Base-by-base conservation (phyloP, 495 filamentous ascomycete species). In the Letharia lupina region DNA sequence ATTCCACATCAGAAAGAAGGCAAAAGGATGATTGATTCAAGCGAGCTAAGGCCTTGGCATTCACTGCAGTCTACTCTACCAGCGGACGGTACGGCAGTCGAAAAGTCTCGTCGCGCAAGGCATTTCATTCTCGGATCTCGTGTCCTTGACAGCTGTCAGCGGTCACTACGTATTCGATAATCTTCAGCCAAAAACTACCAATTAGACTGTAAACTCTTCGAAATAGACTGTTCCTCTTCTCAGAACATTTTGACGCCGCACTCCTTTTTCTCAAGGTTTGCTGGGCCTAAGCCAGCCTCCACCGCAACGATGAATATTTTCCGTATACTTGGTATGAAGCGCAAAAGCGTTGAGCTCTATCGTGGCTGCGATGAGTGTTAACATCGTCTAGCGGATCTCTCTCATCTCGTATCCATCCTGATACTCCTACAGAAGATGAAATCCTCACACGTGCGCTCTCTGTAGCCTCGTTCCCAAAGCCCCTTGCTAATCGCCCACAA, bases 381-480 rank as follows among this genome's bases (percentile, higher is more conserved):
- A 67, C 72, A 65, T 73, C 69, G 11, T 59, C 69, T 71, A 96
- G 93, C 84, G 72, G 94, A 98, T 81, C 85, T 98, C 71, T 97
- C 91, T 79, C 94, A 98, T 81, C 79, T 98, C 69, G 82, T 90
- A 47, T 98, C 95, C 47, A 95, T 98, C 75, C 80, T 96, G 68
- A 96, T 98, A 65, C 85, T 98, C 42, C 79, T 98, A 52, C 90
- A 92, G 73, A 98, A 98, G 82, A 98, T 98, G 89, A 87, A 86
- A 71, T 86, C 87, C 70, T 89, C 92, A 44, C 93, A 89, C 75
- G 93, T 97, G 81, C 64, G 64, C 56, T 52, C 40, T 31, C 13
- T 12, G 11, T 42, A 12, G 10, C 13, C 18, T 20, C 54, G 50
- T 40, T 48, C 31, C 23, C 11, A 23, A 0, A 20, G 20, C 28